Evolutionary conservation across 345 rosid species (phyloP), one percentile per base, ranked within the genome.

Genomic region (Lepidium didymum): DNA sequence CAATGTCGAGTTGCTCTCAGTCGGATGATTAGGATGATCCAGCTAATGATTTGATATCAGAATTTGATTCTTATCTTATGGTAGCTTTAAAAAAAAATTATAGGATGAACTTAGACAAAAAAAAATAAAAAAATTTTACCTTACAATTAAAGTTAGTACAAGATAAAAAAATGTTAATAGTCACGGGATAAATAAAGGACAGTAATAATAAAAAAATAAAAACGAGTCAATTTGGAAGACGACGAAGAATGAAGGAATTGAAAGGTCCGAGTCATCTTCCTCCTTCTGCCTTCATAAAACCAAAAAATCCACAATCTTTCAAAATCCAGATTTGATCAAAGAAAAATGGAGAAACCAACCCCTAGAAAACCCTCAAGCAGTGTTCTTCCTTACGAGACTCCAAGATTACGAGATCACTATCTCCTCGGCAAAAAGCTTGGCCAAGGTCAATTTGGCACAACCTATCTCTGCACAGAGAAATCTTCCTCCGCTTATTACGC

Each of bases 381-480:
- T 14, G 98, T 93, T 40, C 83, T 93, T n/a, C 96, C 96, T 1
- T 82, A 93, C 74, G 89, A 88, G 59, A 93, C 98, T 15, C 93
- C 87, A 4, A 63, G 89, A 59, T 75, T 93, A 13, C 49, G 98
- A 65, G 98, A 93, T 74, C 91, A 88, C 53, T 90, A 91, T 25
- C 56, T 82, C 14, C 74, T 93, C 0, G 92, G 98, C 33, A 91
- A 88, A 77, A 93, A 91, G 75, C 83, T 93, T 11, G 97, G 98
- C 14, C 97, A 93, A 47, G 98, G 98, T 16, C 97, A 91, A 75
- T 93, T 93, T 52, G 98, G 98, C 8, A 93, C 89, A 25, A 93
- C 98, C 1, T 93, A 91, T 47, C 79, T 82, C 18, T 91, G 92
- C 53, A 87, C 90, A 64, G 81, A 87, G 75, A 93, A 86, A 63